phyloP scores from a whole-genome alignment of 805 yeast genomes.

The Wickerhamomyces canadensis region DNA sequence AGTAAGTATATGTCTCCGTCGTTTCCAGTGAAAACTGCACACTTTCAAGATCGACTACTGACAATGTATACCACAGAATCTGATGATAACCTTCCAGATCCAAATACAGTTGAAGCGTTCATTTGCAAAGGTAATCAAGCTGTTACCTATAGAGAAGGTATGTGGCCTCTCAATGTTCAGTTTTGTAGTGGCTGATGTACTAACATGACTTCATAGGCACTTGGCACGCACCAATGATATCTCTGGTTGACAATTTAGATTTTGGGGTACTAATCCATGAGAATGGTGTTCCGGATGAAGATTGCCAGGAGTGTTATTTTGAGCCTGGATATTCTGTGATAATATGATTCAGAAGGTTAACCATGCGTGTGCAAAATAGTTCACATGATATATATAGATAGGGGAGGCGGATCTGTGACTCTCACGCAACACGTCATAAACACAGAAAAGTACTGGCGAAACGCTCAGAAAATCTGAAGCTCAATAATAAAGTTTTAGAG shows the following conservation, averaged over 20 bases:
- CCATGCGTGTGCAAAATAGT: no score
- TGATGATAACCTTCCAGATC: slow-evolving; percentile 51
- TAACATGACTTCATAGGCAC: slow-evolving; percentile 35
- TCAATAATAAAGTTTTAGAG: no score
- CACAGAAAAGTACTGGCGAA: no score
- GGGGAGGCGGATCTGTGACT: no score
- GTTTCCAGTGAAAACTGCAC: no score
- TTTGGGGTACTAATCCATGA: slow-evolving; percentile 89
- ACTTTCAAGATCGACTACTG: slow-evolving; percentile 26
- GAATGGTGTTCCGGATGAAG: slow-evolving; percentile 72
- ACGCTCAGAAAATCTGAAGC: no score
- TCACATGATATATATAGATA: no score
- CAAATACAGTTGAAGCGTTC: slow-evolving; percentile 58
- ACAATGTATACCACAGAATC: slow-evolving; percentile 23
- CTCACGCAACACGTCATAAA: no score
- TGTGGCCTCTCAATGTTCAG: no score
- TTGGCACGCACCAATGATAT: slow-evolving; percentile 98
- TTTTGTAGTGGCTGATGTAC: no score
- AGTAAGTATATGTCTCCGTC: slow-evolving; percentile 39
- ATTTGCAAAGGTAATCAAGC: slow-evolving; percentile 79
- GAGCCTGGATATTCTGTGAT: slow-evolving; percentile 44
- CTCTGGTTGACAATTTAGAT: slow-evolving; percentile 60
- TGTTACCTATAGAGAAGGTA: slow-evolving; percentile 71
- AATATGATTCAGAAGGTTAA: not conserved
- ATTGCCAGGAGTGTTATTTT: slow-evolving; percentile 74